Evolutionary conservation across 139 green algal species (phyloP), one percentile per base, ranked within the genome.

Genomic region (Picochlorum sp.): DNA sequence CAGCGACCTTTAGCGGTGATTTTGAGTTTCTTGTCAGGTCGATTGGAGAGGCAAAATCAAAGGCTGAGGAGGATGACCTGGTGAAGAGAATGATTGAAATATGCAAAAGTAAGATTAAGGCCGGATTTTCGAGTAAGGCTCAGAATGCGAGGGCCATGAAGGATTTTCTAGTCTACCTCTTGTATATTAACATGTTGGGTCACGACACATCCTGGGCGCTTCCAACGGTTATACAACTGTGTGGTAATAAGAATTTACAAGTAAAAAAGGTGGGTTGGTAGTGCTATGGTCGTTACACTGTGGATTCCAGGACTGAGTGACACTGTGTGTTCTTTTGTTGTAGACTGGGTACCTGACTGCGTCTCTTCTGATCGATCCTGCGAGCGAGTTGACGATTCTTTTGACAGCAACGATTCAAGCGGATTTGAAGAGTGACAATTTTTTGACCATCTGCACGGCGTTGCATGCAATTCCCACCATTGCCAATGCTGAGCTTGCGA

Each of bases 101-200:
- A 14, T 59, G 31, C 23, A 60, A 60, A 26, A 77, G 91, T 14
- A 94, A 94, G 58, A 78, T 95, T 7, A 81, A 76, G 38, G 84
- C 90, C 66, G 66, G 67, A 28, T 65, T 58, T 52, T n/a, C 64
- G 55, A 83, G 86, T 5, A 88, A 84, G 23, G 49, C 88, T 14
- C 85, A 94, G 72, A 55, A 91, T 67, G 84, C 84, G 55, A 65
- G 60, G 30, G 60, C 77, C 6, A 74, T 86, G 4, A 80, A 85
- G 47, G 92, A 97, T 72, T 81, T 91, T 62, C 81, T 97, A 56
- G 72, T 98, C 0, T 84, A 94, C 2, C 76, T 97, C 3, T 86
- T 97, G 2, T 99, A 99, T 55, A 89, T 96, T 14, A 92, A 99
- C 60, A 98, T 99, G 88, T 86, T 99, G 21, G 93, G 92, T 2